Percentiles rank a stretch among this genome's conserved stretches.
phyloP scores from a whole-genome alignment of 202 grass and related monocot species.

The Panicum hallii region DNA sequence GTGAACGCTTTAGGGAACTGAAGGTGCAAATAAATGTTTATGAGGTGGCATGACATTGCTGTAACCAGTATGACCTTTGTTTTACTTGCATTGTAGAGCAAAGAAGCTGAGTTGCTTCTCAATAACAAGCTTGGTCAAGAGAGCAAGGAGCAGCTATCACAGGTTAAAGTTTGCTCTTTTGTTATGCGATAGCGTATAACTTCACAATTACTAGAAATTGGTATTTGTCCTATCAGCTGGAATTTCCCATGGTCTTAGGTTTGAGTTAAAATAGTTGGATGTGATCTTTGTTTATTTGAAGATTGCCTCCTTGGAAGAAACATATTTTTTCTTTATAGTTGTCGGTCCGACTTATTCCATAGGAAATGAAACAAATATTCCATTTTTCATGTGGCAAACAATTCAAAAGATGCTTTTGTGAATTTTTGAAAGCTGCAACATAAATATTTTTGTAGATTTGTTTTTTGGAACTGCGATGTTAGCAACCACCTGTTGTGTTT shows the following conservation, averaged over 20 bases:
- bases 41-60: conserved; percentile 26
- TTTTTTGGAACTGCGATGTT: conserved; percentile 35
- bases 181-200: conserved; percentile 37
- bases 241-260: conserved; percentile 22
- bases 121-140: conserved; percentile 72
- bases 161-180: conserved; percentile 69
- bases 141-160: conserved; percentile 86
- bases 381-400: conserved; percentile 27
- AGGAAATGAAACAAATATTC: conserved; percentile 12
- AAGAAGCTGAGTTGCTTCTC: conserved; percentile 80
- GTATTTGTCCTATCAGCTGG: background rate
- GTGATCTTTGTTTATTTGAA: conserved; percentile 5
- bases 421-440: background rate
- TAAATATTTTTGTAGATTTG: conserved; percentile 29
- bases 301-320: conserved; percentile 18
- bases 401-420: conserved; percentile 11
- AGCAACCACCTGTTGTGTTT: conserved; percentile 10
- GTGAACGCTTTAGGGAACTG: conserved; percentile 78
- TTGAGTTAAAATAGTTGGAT: conserved; percentile 34
- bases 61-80: conserved; percentile 42
- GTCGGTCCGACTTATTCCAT: background rate
- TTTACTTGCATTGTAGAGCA: conserved; percentile 59
- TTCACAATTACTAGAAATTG: conserved; percentile 12
- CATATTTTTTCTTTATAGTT: conserved; percentile 17
- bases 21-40: conserved; percentile 66